Conservation (phyloP, 78 protist species). For the Salpingoeca rosetta region DNA sequence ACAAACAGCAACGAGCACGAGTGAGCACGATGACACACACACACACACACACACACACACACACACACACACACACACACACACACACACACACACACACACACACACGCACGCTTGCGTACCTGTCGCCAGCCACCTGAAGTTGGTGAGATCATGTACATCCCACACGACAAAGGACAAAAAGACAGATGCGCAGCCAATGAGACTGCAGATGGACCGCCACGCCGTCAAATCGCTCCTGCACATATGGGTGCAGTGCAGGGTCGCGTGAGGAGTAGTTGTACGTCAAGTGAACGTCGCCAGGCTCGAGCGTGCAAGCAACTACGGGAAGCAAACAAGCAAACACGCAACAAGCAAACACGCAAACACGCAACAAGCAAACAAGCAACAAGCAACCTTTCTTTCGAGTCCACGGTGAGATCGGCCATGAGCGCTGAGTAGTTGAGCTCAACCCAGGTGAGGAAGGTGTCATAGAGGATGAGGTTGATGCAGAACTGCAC, state of each 20-base stretch:
- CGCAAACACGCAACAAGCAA: too few species aligned
- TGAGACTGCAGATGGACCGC: neutral
- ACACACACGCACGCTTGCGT: neutral
- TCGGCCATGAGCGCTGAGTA: neutral
- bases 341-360: too few species aligned
- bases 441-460: neutral
- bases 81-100: neutral
- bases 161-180: neutral
- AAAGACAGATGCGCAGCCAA: neutral
- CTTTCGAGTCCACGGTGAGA: neutral
- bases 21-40: neutral
- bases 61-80: neutral
- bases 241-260: too few species aligned
- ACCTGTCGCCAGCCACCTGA: neutral
- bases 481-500: neutral
- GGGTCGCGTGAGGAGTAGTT: too few species aligned
- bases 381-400: too few species aligned
- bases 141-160: neutral
- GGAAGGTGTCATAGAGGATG: neutral
- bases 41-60: neutral
- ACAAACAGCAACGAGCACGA: neutral
- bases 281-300: too few species aligned
- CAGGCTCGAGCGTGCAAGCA: too few species aligned
- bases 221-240: neutral
- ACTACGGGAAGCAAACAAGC: too few species aligned